Conservation (phyloP, 169 alveolate species). For the Plasmodium gonderi region DNA sequence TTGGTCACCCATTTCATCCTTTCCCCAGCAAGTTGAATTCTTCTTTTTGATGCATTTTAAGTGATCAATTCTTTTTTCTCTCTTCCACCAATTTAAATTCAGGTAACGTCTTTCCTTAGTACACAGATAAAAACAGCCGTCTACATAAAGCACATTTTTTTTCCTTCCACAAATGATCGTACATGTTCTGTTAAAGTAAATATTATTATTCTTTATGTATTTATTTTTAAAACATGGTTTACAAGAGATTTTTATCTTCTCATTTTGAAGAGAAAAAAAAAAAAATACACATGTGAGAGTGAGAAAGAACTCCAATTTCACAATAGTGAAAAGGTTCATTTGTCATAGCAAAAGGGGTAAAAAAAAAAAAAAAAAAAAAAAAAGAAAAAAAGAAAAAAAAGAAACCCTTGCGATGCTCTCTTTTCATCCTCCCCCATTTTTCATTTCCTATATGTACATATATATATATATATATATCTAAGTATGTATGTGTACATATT, state of each 20-base stretch:
- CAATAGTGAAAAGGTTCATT: constrained; percentile 3
- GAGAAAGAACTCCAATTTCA: background rate
- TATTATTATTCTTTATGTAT: background rate
- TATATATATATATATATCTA: too few relatives aligned
- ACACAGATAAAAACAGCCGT: background rate
- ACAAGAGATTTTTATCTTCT: background rate
- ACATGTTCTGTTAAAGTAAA: too few relatives aligned
- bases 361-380: too few relatives aligned
- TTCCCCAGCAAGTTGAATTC: too few relatives aligned
- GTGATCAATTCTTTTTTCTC: too few relatives aligned
- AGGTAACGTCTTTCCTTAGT: background rate
- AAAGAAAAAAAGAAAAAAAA: background rate
- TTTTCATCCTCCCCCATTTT: background rate
- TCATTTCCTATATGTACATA: too few relatives aligned
- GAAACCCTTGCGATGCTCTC: background rate
- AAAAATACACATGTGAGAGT: background rate
- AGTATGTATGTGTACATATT: too few relatives aligned
- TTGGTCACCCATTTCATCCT: too few relatives aligned
- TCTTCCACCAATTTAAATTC: background rate
- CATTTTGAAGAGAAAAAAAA: constrained; percentile 5
- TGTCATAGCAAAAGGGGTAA: background rate
- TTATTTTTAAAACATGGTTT: background rate
- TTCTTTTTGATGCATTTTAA: too few relatives aligned
- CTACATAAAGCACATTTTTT: background rate
- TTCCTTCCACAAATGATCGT: too few relatives aligned